Base-by-base conservation (phyloP, 129 eudicot species). In the Helichrysum umbraculigerum region DNA sequence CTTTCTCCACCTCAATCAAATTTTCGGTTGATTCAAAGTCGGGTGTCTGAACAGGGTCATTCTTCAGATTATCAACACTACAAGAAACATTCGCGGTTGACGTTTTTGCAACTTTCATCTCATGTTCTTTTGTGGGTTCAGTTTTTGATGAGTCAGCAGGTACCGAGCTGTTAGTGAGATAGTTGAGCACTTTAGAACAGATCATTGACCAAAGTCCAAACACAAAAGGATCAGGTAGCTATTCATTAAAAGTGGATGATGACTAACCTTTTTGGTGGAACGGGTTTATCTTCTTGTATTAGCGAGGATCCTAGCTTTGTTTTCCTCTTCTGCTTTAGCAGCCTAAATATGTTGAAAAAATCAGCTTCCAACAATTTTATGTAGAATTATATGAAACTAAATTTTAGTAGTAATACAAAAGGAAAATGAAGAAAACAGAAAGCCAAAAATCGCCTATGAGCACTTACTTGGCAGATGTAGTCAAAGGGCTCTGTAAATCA, bases 391-490 rank as follows among this genome's bases (percentile, higher is more conserved):
- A 66, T 67, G 5, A 17, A 65, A 15, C 21, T 35, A 37, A 22
- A 6, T 63, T 70, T 25, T 20, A n/a, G n/a, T n/a, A n/a, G n/a
- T n/a, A 2, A 29, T 51, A 9, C 6, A 54, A 44, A 29, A 37
- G 17, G 70, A 39, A 14, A 25, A n/a, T 39, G 37, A 73, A n/a
- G 10, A 41, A 19, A 51, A 16, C 1, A 51, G 12, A n/a, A 74
- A 47, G 14, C 58, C 42, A 5, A 34, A 68, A 66, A 15, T 37
- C 2, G 58, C 28, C 4, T 32, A 78, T 32, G 14, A 66, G 59
- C 44, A 70, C 86, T 83, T 83, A 85, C 93, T 75, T 78, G 42
- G 72, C 75, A 72, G 84, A 47, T 32, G 61, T 37, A 78, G 78
- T 62, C 52, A 78, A 30, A 30, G 77, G 62, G 64, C 54, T 64